A percentile compares a stretch with the other conserved stretches of the same genome.
Conservation (phyloP, 1,284 basidiomycete genomes). For the Spongiforma sp. region DNA sequence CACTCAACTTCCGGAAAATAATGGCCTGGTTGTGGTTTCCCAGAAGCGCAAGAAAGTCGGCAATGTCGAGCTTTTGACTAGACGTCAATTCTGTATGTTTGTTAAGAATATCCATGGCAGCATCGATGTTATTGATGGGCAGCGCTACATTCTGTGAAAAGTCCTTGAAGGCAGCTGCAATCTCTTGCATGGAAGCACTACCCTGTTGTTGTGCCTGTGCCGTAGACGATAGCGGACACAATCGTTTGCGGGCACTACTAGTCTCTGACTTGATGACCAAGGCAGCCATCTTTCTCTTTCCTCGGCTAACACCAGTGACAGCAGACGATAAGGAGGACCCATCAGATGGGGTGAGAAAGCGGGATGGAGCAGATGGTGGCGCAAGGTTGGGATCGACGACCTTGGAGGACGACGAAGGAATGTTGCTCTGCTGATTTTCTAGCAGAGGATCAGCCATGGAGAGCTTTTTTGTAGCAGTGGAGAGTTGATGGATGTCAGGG, state of each 20-base stretch:
- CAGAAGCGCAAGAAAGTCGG: background rate
- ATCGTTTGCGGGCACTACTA: background rate
- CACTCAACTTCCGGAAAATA: background rate
- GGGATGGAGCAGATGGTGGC: background rate
- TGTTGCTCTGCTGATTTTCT: background rate
- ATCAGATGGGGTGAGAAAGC: too few species aligned
- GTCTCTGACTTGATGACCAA: background rate
- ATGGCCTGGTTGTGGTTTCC: background rate
- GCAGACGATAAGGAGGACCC: background rate
- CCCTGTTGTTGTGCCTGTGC: background rate
- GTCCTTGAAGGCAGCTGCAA: background rate
- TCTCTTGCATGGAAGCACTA: background rate
- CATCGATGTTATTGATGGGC: background rate
- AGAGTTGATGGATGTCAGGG: too few species aligned
- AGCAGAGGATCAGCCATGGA: background rate
- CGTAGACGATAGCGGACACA: background rate
- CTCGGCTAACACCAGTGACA: background rate
- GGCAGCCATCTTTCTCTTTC: background rate
- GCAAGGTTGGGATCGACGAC: background rate
- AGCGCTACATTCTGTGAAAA: background rate
- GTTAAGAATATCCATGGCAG: background rate
- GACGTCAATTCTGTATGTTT: background rate
- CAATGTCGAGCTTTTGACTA: background rate
- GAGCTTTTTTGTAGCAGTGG: too few species aligned
- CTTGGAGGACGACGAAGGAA: background rate